These are phyloP conservation scores for Diaporthe longicolla DNA, from an alignment of 2,329 filamentous ascomycete genomes.

Conservation along the genomic window DNA sequence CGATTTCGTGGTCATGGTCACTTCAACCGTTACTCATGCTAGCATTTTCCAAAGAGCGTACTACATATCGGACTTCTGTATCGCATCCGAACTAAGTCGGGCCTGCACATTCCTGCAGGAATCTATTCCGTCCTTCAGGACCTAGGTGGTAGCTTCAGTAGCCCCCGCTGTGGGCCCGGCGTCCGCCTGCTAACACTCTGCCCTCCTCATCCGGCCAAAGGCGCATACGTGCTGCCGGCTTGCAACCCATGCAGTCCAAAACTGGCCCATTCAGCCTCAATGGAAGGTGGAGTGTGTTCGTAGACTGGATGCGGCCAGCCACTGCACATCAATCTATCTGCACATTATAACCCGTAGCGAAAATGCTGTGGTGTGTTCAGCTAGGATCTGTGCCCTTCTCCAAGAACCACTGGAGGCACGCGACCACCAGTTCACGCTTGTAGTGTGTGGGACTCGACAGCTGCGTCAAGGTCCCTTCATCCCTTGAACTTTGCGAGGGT, in stretches of 20 bases:
- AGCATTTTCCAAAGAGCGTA: neutral
- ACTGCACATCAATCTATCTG: neutral
- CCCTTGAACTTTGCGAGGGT: conserved; percentile 78
- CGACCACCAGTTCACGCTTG: conserved; percentile 1
- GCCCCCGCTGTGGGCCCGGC: conserved; percentile 21
- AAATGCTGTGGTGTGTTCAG: neutral
- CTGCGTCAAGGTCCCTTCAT: conserved; percentile 55
- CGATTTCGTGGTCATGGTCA: neutral
- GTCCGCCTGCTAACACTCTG: neutral
- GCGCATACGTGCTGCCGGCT: neutral
- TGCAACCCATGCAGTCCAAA: neutral
- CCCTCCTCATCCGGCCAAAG: neutral
- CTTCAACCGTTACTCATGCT: neutral
- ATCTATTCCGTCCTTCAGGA: conserved; percentile 5
- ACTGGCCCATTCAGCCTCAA: neutral
- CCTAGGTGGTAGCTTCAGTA: neutral
- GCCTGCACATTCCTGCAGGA: conserved; percentile 7
- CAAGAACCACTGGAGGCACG: neutral
- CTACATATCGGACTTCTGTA: neutral
- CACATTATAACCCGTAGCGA: neutral
- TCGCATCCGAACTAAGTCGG: neutral
- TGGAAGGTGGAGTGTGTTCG: neutral
- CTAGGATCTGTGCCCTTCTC: neutral
- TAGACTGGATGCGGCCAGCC: neutral
- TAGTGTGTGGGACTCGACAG: neutral